Evolutionary conservation across 2,329 filamentous ascomycete species (phyloP), one percentile per base, ranked within the genome.

Genomic region (Cytospora piceicola): DNA sequence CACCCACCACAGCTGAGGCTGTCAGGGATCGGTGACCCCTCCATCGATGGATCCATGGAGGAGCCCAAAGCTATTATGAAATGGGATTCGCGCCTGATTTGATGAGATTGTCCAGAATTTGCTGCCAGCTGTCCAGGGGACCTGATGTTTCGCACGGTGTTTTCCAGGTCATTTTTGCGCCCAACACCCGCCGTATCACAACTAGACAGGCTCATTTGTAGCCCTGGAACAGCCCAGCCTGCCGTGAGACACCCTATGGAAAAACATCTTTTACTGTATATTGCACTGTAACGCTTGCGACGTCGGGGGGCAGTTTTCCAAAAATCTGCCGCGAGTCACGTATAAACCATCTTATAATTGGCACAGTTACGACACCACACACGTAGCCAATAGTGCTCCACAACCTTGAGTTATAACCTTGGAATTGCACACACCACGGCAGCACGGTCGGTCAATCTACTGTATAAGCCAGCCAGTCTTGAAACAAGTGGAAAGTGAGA

Each of bases 61-160:
- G 42, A 49, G 20, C 20, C n/a, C n/a, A 42, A 42, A 20, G 39
- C 46, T n/a, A 24, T 49, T 12, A n/a, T 49, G 46, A 49, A 49
- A 49, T 49, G 46, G 46, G 46, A 49, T 49, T 49, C 46, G 46
- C 46, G 11, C n/a, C 46, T 49, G 46, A 49, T 49, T 49, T 24
- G 46, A 24, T 24, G 46, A 49, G 14, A 49, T 20, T 24, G n/a
- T 22, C 8, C n/a, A 49, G n/a, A 49, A 49, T 24, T 49, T 24
- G 46, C 46, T 49, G 46, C 20, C n/a, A 49, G 46, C 5, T 49
- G n/a, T 49, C 11, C 46, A 4, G 46, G 9, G 7, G 8, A 6
- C 5, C 1, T 2, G 4, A 1, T 24, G 3, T 8, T 49, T 24
- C n/a, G n/a, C 46, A 49, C 46, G 6, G 46, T 24, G 20, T 49